A percentile compares a stretch with the other conserved stretches of the same genome.
phyloP scores from a whole-genome alignment of 176 grass and related monocot species.

The Avena insularis region DNA sequence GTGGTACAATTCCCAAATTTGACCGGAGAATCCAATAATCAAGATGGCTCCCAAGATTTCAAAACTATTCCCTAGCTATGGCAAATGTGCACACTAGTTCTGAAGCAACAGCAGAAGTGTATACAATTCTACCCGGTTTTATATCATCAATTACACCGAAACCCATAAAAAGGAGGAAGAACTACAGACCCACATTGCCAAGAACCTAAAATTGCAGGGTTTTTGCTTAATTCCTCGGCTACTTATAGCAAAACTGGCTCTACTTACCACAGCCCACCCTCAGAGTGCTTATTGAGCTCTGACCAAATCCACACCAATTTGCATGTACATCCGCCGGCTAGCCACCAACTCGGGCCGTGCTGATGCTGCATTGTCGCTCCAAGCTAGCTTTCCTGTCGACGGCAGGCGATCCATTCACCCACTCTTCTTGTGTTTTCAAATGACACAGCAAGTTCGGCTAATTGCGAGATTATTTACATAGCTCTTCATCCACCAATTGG shows the following conservation, averaged over 20 bases:
- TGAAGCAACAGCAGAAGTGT: constrained; percentile 51
- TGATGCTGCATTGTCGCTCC: constrained; percentile 21
- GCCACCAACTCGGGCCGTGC: constrained; percentile 31
- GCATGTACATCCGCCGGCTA: constrained; percentile 53
- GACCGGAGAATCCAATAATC: background rate
- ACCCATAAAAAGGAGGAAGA: constrained; percentile 35
- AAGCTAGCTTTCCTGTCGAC: background rate
- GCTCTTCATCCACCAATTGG: constrained; percentile 13
- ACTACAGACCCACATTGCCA: constrained; percentile 64
- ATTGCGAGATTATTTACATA: constrained; percentile 18
- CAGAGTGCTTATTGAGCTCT: constrained; percentile 49
- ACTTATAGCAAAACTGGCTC: constrained; percentile 60
- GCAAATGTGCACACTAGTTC: constrained; percentile 41
- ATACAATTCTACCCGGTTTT: constrained; percentile 49
- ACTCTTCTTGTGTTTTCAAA: constrained; percentile 6
- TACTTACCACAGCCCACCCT: constrained; percentile 59
- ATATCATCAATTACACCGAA: constrained; percentile 55
- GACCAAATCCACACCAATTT: constrained; percentile 56
- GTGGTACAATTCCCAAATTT: background rate
- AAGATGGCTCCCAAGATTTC: constrained; percentile 10
- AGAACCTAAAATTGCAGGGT: constrained; percentile 42
- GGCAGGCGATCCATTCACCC: background rate
- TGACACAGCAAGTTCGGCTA: constrained; percentile 12
- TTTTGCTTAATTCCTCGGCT: constrained; percentile 38
- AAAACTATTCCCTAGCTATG: background rate